Evolutionary conservation across 192 early-diverging fungal species (phyloP).

Genomic region (Umbelopsis sp.): DNA sequence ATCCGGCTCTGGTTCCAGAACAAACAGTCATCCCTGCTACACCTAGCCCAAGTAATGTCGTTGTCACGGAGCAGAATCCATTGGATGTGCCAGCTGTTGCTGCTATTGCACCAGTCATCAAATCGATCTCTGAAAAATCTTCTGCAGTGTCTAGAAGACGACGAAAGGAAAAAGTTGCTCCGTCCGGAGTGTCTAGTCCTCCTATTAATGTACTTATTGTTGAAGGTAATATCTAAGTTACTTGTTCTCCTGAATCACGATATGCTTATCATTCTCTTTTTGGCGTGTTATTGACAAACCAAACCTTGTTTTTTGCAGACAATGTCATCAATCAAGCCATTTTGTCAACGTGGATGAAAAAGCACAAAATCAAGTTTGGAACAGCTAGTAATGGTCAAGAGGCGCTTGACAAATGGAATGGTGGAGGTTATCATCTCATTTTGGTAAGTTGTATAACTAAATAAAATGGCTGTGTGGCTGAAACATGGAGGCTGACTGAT

Average conservation of each 20-base stretch:
- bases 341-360: conserved; percentile 71
- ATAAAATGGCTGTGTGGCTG: not conserved
- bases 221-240: conserved; percentile 52
- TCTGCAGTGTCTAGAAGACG: conserved; percentile 20
- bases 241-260: no score
- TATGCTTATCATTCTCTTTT: no score
- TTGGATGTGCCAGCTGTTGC: not conserved
- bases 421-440: conserved; percentile 66
- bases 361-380: conserved; percentile 72
- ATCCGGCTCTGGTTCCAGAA: not conserved
- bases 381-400: conserved; percentile 81
- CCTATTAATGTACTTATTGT: conserved; percentile 80
- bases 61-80: not conserved
- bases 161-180: conserved; percentile 22
- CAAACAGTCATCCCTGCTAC: not conserved
- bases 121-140: not conserved
- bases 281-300: not conserved
- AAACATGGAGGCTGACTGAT: not conserved
- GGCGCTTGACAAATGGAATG: conserved; percentile 79
- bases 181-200: conserved; percentile 47
- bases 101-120: not conserved
- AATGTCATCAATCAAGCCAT: conserved; percentile 76
- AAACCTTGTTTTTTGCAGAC: conserved; percentile 45
- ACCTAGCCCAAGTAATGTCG: not conserved
- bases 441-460: conserved; percentile 46